Base-by-base conservation (phyloP, 2,329 filamentous ascomycete species). In the Trichoderma sp. region DNA sequence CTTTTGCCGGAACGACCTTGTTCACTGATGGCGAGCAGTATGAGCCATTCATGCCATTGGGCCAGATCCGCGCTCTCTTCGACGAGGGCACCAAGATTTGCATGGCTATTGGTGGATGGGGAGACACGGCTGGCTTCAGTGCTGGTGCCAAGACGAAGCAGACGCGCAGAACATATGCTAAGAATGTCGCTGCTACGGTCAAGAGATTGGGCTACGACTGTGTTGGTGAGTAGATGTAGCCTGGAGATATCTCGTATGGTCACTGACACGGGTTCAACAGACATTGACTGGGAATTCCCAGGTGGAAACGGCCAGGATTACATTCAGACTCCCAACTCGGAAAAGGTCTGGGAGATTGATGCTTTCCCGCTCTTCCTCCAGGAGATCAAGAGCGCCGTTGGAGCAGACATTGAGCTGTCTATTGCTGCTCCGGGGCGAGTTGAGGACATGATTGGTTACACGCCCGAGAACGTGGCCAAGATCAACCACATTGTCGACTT, bases 261-360 rank as follows among this genome's bases (percentile, higher is more conserved):
- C 3, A 6, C 64, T 67, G 4, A 67, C 23, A 36, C 30, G 11
- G 6, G 1, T 8, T 50, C 6, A 9, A 26, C 13, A 79, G 91
- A 93, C 73, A 84, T 93, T 55, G 91, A 93, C 76, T 92, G 91
- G 90, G 91, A 88, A 73, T 88, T 85, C 64, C 80, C 82, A 1
- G 86, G 85, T 17, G 91, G 91, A 47, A 93, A 93, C 74, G 91
- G 90, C 36, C 85, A 88, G 34, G 90, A 93, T 80, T 93, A 93
- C 83, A 91, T 88, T 76, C 75, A 84, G 62, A 81, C 85, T 5
- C 86, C 90, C 34, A 93, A 93, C 78, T 81, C 81, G 0, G 78
- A 85, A 58, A 91, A 90, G 76, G 80, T 79, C 1, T 84, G 84
- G 77, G 89, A 93, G 78, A 87, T 93, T 68, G 80, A 85, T 26